phyloP scores from a whole-genome alignment of 2,329 filamentous ascomycete species.

The Fusarium sp. region DNA sequence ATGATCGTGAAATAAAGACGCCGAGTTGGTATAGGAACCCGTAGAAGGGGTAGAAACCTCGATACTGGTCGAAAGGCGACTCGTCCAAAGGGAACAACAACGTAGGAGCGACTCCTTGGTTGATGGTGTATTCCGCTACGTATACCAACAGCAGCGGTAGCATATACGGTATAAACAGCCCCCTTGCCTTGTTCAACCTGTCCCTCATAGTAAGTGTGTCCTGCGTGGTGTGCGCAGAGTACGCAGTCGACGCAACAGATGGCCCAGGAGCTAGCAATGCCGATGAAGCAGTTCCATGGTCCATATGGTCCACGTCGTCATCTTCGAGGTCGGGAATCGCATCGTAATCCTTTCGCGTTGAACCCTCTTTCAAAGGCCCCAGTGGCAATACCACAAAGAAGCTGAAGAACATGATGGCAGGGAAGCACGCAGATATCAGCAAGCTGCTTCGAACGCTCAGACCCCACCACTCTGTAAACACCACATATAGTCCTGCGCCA shows the following conservation, averaged over 20 bases:
- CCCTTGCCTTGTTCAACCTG: slow-evolving; percentile 76
- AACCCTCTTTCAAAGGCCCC: slow-evolving; percentile 70
- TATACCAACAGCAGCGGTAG: slow-evolving; percentile 93
- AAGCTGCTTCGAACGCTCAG: slow-evolving; percentile 82
- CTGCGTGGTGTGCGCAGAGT: slow-evolving; percentile 51
- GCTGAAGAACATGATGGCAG: slow-evolving; percentile 84
- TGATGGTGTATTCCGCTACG: slow-evolving; percentile 96
- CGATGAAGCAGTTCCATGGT: slow-evolving; percentile 60
- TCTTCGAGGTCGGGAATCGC: slow-evolving; percentile 62
- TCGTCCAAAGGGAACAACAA: slow-evolving; percentile 84
- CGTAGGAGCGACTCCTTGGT: slow-evolving; percentile 92
- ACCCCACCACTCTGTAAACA: slow-evolving; percentile 85
- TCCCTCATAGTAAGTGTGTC: slow-evolving; percentile 56
- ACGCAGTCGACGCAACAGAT: slow-evolving; percentile 58
- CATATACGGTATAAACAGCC: slow-evolving; percentile 87
- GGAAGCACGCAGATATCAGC: slow-evolving; percentile 83
- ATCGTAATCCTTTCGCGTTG: slow-evolving; percentile 66
- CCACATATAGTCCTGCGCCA: slow-evolving; percentile 89
- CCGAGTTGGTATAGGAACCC: slow-evolving; percentile 95
- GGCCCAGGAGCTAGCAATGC: slow-evolving; percentile 65
- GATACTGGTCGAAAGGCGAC: slow-evolving; percentile 84
- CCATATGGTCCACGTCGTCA: slow-evolving; percentile 54
- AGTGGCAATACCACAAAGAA: slow-evolving; percentile 88
- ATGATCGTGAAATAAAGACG: slow-evolving; percentile 94
- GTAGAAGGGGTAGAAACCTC: slow-evolving; percentile 95